A percentile compares a stretch with the other conserved stretches of the same genome.
These are phyloP conservation scores for Candolleomyces efflorescens DNA, from an alignment of 768 basidiomycete genomes.

Conservation along the genomic window DNA sequence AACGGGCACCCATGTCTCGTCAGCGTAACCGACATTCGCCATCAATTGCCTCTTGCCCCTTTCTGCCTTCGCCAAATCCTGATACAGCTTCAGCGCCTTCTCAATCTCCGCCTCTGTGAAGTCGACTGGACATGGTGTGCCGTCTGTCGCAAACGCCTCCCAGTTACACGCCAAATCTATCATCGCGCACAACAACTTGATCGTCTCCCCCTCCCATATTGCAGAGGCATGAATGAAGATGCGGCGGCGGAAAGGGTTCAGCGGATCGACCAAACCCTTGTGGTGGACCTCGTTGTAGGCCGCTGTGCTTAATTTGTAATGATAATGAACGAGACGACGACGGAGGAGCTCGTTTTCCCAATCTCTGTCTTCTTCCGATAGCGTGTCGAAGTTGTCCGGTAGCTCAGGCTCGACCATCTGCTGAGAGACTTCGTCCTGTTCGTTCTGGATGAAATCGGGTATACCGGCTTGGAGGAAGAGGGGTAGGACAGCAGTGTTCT, in stretches of 20 bases:
- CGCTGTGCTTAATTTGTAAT: conserved; percentile 42
- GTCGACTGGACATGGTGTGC: conserved; percentile 38
- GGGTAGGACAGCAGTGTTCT: conserved; percentile 52
- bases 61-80: conserved; percentile 25
- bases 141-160: conserved; percentile 35
- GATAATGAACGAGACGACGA: conserved; percentile 44
- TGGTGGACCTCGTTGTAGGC: conserved; percentile 42
- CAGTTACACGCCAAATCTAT: conserved; percentile 41
- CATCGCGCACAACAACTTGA: conserved; percentile 35
- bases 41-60: conserved; percentile 21
- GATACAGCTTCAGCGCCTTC: conserved; percentile 35
- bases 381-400: conserved; percentile 36
- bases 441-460: conserved; percentile 42
- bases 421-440: conserved; percentile 37
- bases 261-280: conserved; percentile 32
- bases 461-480: conserved; percentile 44
- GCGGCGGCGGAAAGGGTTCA: conserved; percentile 30
- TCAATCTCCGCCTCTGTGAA: conserved; percentile 43
- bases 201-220: conserved; percentile 50
- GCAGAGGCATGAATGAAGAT: conserved; percentile 40
- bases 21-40: conserved; percentile 27
- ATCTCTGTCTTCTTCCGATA: conserved; percentile 36
- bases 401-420: conserved; percentile 34
- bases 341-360: conserved; percentile 33
- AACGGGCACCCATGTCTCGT: conserved; percentile 41